Evolutionary conservation across 805 yeast genomes (phyloP).

Genomic region (Kluyveromyces lactis): DNA sequence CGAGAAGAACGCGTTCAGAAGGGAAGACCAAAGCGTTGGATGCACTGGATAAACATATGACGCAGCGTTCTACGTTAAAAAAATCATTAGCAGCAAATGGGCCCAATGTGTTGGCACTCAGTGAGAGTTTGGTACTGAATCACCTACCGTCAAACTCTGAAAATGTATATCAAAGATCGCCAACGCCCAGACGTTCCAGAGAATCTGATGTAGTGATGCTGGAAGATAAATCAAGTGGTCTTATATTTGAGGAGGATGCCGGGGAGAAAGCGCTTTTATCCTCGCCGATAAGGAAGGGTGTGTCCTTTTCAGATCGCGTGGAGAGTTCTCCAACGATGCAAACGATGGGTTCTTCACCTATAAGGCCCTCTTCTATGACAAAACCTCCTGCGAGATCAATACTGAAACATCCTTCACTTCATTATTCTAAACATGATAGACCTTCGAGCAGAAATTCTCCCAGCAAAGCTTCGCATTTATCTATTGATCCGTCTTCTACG

Average conservation of each 20-base stretch:
- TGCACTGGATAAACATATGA: constrained; percentile 19
- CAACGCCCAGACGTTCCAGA: background rate
- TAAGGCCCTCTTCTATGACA: constrained; percentile 12
- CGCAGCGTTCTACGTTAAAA: constrained; percentile 1
- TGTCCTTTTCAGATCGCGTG: constrained; percentile 25
- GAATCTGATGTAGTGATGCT: background rate
- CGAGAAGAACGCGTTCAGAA: background rate
- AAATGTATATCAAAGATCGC: constrained; percentile 3
- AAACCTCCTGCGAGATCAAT: constrained; percentile 22
- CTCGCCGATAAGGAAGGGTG: constrained; percentile 22
- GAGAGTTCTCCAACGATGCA: constrained; percentile 18
- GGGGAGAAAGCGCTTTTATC: background rate
- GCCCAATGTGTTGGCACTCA: constrained; percentile 3
- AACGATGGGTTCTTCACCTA: constrained; percentile 13
- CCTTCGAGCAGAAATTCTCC: background rate
- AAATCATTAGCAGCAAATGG: background rate
- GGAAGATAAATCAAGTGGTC: background rate
- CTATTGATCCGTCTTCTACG: constrained; percentile 8
- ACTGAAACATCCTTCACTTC: constrained; percentile 9
- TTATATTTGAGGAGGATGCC: background rate
- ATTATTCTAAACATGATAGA: background rate
- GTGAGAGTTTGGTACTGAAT: background rate
- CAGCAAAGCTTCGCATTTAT: constrained; percentile 3
- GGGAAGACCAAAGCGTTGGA: constrained; percentile 16
- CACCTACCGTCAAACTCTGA: background rate